phyloP scores from a whole-genome alignment of 345 rosid species.

The Nephelium lappaceum region DNA sequence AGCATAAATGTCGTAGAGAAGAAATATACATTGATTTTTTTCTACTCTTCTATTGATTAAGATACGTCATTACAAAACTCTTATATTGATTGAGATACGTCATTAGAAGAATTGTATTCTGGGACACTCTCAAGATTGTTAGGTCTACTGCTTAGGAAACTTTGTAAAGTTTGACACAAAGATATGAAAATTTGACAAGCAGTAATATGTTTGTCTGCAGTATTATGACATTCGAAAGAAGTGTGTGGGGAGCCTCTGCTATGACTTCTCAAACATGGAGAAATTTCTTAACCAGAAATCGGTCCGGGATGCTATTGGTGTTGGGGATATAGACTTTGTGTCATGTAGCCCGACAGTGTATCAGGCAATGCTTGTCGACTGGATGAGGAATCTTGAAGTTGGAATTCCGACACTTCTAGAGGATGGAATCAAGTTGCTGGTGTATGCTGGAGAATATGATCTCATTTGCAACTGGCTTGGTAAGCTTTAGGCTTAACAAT shows the following conservation, averaged over 20 bases:
- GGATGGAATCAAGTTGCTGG: constrained; percentile 88
- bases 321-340: constrained; percentile 81
- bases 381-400: constrained; percentile 96
- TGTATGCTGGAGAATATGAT: constrained; percentile 98
- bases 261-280: constrained; percentile 99
- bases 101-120: not conserved
- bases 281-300: constrained; percentile 69
- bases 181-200: constrained; percentile 11
- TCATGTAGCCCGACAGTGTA: constrained; percentile 89
- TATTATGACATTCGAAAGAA: constrained; percentile 92
- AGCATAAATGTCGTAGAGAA: not conserved
- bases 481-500: constrained; percentile 31
- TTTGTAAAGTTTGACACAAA: not conserved
- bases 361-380: constrained; percentile 85
- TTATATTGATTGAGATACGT: no score
- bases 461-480: constrained; percentile 99
- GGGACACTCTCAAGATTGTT: not conserved
- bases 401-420: constrained; percentile 93
- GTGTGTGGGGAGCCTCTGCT: constrained; percentile 88
- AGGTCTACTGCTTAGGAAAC: not conserved
- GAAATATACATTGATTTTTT: not conserved
- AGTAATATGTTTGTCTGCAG: constrained; percentile 46
- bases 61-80: no score
- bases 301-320: constrained; percentile 81
- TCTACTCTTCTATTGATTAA: no score